These are phyloP conservation scores for Fomitopsis pulvina DNA, from an alignment of 768 basidiomycete species.

Conservation along the genomic window DNA sequence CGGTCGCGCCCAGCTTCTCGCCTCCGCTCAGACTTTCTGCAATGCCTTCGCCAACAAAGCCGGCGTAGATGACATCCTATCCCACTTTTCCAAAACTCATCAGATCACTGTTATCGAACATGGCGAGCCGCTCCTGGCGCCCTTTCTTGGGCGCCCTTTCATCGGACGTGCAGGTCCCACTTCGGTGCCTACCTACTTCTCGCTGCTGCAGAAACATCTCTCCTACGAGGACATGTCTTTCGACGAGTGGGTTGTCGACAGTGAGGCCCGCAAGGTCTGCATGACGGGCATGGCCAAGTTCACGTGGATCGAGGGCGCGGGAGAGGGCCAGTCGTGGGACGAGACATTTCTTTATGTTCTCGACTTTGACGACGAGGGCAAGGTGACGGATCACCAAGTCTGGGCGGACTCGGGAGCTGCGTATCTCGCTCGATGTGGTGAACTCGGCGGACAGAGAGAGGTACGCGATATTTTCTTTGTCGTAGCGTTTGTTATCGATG, in stretches of 20 bases:
- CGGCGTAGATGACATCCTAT: constrained; percentile 35
- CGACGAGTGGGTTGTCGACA: constrained; percentile 49
- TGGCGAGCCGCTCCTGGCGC: constrained; percentile 45
- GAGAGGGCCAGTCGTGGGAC: constrained; percentile 48
- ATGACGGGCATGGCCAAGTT: constrained; percentile 49
- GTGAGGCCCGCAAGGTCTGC: constrained; percentile 41
- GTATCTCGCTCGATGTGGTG: constrained; percentile 51
- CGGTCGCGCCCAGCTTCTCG: constrained; percentile 30
- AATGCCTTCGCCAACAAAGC: constrained; percentile 42
- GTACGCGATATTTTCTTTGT: constrained; percentile 6
- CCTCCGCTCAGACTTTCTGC: constrained; percentile 44
- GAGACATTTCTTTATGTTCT: constrained; percentile 56
- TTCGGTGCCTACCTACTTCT: constrained; percentile 42
- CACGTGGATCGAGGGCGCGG: constrained; percentile 38
- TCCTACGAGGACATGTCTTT: constrained; percentile 48
- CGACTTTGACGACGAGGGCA: constrained; percentile 51
- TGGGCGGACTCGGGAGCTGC: constrained; percentile 67
- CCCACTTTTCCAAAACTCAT: constrained; percentile 43
- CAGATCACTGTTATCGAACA: constrained; percentile 45
- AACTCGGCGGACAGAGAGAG: constrained; percentile 25
- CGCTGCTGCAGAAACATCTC: constrained; percentile 37
- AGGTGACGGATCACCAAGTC: constrained; percentile 54
- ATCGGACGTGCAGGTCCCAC: constrained; percentile 30
- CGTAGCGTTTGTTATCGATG: background rate
- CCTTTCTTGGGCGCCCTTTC: constrained; percentile 53